These are phyloP conservation scores for Camellia japonica DNA, from an alignment of 148 eudicot genomes.

Conservation along the genomic window DNA sequence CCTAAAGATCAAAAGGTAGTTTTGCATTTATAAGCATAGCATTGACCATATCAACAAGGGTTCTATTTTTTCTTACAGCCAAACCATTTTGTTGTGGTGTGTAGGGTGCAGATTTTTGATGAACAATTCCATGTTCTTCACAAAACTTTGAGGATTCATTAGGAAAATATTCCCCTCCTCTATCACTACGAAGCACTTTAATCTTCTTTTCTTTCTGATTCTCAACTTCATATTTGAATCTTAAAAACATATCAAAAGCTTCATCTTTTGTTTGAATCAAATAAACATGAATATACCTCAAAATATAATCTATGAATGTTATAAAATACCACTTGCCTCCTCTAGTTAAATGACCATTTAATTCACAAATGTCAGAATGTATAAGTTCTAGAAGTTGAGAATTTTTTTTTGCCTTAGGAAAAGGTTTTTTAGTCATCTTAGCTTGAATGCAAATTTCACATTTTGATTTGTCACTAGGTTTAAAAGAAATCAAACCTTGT, in stretches of 20 bases:
- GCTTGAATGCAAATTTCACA: not conserved
- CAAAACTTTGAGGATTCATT: not conserved
- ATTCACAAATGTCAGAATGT: slow-evolving; percentile 13
- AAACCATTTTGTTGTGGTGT: slow-evolving; percentile 15
- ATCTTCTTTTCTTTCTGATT: slow-evolving; percentile 9
- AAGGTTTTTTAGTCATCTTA: not conserved
- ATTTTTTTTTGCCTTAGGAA: not conserved
- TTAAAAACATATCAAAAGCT: slow-evolving; percentile 4
- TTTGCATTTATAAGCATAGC: slow-evolving; percentile 10
- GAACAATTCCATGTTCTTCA: slow-evolving; percentile 1
- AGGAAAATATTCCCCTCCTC: slow-evolving; percentile 5
- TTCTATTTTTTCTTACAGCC: slow-evolving; percentile 12
- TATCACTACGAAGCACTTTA: not conserved
- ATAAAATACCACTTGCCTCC: slow-evolving; percentile 13
- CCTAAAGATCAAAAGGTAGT: not conserved
- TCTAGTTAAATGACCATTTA: slow-evolving; percentile 3
- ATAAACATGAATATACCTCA: slow-evolving; percentile 4
- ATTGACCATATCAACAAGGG: slow-evolving; percentile 5
- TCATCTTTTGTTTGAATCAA: slow-evolving; percentile 7
- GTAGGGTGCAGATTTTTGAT: not conserved
- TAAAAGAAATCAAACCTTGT: not conserved
- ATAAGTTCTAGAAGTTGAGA: not conserved
- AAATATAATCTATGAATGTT: slow-evolving; percentile 5
- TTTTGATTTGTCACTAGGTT: not conserved
- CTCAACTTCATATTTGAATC: slow-evolving; percentile 1